Evolutionary conservation across 345 rosid genomes (phyloP).

Genomic region (Salix arbutifolia): DNA sequence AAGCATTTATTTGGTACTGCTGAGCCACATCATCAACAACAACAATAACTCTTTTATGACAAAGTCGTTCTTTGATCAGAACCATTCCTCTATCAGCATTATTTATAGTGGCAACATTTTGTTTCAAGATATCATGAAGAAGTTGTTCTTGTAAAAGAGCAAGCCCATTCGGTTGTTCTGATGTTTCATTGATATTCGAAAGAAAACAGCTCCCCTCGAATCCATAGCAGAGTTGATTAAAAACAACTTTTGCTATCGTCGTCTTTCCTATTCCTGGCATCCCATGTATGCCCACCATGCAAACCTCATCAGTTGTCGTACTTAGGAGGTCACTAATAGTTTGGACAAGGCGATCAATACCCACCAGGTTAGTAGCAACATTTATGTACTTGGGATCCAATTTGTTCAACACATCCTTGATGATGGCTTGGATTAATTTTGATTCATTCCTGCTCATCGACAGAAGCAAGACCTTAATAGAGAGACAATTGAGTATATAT

Average conservation of each 20-base stretch:
- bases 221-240: not conserved
- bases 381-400: not conserved
- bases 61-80: not conserved
- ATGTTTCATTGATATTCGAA: not conserved
- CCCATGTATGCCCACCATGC: not conserved
- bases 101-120: not conserved
- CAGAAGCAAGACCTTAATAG: too few species aligned
- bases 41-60: slow-evolving; percentile 4
- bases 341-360: not conserved
- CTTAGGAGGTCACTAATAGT: slow-evolving; percentile 12
- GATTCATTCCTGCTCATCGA: slow-evolving; percentile 22
- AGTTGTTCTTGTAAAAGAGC: not conserved
- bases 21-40: slow-evolving; percentile 14
- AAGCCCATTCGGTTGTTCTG: not conserved
- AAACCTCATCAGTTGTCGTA: not conserved
- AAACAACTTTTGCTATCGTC: not conserved
- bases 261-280: not conserved
- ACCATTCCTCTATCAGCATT: slow-evolving; percentile 7
- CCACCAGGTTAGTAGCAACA: not conserved
- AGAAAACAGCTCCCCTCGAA: not conserved
- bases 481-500: too few species aligned
- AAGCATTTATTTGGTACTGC: not conserved
- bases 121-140: not conserved
- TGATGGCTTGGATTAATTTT: slow-evolving; percentile 23
- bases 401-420: slow-evolving; percentile 23